phyloP scores from a whole-genome alignment of 1,139 yeast genomes.

The Yamadazyma membranifaciens region DNA sequence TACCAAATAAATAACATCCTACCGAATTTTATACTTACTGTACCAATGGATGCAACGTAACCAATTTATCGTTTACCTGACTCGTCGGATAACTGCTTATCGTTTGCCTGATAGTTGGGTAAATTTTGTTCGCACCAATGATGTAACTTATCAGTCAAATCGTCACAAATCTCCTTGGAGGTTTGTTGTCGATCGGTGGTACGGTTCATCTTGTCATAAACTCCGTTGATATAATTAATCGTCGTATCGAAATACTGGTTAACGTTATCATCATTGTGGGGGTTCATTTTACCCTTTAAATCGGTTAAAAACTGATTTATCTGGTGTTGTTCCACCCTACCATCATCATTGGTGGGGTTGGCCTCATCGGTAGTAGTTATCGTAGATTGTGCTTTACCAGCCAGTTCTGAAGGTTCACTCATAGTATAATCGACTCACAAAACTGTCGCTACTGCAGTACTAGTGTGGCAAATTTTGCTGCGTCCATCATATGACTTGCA shows the following conservation, averaged over 20 bases:
- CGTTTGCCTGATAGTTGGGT: too few species aligned
- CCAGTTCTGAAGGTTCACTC: too few species aligned
- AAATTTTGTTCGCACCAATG: slow-evolving; percentile 20
- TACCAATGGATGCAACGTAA: too few species aligned
- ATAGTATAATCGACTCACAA: too few species aligned
- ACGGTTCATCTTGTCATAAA: slow-evolving; percentile 29
- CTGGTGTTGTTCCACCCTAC: background rate
- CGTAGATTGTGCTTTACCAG: background rate
- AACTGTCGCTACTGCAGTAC: too few species aligned
- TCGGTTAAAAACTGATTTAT: background rate
- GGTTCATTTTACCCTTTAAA: slow-evolving; percentile 12
- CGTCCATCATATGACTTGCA: too few species aligned
- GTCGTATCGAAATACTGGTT: slow-evolving; percentile 25
- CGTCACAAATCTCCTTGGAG: slow-evolving; percentile 39
- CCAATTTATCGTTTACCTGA: slow-evolving; percentile 2
- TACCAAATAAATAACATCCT: background rate
- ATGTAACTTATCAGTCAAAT: slow-evolving; percentile 29
- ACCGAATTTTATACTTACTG: background rate
- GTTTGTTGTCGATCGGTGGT: slow-evolving; percentile 33
- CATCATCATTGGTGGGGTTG: background rate
- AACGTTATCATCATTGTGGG: slow-evolving; percentile 11
- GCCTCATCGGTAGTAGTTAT: too few species aligned
- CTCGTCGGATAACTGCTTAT: too few species aligned
- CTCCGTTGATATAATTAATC: slow-evolving; percentile 28
- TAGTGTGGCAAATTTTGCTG: too few species aligned